A percentile compares a stretch with the other conserved stretches of the same genome.
These are phyloP conservation scores for Fomitopsis palustris DNA, from an alignment of 1,284 basidiomycete species.

Conservation along the genomic window DNA sequence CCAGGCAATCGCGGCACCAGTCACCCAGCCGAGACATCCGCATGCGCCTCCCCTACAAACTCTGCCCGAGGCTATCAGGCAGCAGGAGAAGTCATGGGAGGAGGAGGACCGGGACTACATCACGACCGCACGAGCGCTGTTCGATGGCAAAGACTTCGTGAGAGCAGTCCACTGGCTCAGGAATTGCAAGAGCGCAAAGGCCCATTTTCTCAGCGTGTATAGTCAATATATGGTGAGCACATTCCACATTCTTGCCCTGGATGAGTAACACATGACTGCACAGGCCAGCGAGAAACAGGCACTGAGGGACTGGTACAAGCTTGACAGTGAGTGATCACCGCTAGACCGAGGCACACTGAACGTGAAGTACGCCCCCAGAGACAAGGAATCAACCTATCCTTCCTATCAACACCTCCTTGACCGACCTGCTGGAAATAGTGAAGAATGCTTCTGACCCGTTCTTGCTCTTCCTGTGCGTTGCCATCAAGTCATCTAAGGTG, in stretches of 20 bases:
- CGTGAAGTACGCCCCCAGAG: conserved; percentile 38
- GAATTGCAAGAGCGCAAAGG: conserved; percentile 65
- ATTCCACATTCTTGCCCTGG: conserved; percentile 6
- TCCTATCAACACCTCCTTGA: conserved; percentile 63
- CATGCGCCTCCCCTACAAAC: conserved; percentile 22
- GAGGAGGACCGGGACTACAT: conserved; percentile 66
- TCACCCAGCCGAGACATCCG: conserved; percentile 18
- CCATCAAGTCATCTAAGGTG: conserved; percentile 2
- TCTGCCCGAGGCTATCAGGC: conserved; percentile 16
- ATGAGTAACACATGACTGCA: conserved; percentile 4
- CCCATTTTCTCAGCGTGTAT: conserved; percentile 79
- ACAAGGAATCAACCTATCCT: conserved; percentile 70
- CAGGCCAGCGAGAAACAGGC: conserved; percentile 68
- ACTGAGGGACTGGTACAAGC: conserved; percentile 67
- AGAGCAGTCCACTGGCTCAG: conserved; percentile 68
- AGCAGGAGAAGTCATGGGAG: conserved; percentile 46
- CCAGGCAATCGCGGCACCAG: conserved; percentile 23
- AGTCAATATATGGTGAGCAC: conserved; percentile 78
- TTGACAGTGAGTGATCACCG: conserved; percentile 53
- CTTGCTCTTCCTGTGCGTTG: conserved; percentile 76
- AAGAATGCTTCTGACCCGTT: conserved; percentile 72
- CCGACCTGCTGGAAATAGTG: conserved; percentile 59
- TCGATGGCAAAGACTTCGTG: conserved; percentile 79
- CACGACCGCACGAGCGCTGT: conserved; percentile 70
- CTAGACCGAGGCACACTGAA: neutral